These are phyloP conservation scores for Laguncularia racemosa DNA, from an alignment of 345 rosid species.

Conservation along the genomic window DNA sequence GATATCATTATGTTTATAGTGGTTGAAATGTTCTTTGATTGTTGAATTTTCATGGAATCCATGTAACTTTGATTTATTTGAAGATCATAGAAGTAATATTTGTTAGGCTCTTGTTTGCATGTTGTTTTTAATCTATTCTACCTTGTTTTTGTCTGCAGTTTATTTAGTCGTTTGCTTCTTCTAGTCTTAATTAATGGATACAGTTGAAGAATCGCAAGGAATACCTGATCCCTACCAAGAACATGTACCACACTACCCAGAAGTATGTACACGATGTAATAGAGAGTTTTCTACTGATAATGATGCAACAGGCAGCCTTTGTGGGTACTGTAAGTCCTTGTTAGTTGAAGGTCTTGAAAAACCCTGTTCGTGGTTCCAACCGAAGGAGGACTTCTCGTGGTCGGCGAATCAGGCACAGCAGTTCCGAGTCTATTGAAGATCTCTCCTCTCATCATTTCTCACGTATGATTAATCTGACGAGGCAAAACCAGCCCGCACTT, in stretches of 20 bases:
- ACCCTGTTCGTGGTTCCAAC: slow-evolving; percentile 31
- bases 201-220: no score
- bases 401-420: slow-evolving; percentile 47
- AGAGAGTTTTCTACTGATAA: slow-evolving; percentile 36
- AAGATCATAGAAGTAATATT: no score
- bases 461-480: slow-evolving; percentile 38
- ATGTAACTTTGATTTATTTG: no score
- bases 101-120: no score
- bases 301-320: slow-evolving; percentile 32
- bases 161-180: no score
- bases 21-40: no score
- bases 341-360: slow-evolving; percentile 59
- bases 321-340: slow-evolving; percentile 79
- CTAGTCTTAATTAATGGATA: no score
- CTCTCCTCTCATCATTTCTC: slow-evolving; percentile 50
- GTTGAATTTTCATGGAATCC: no score
- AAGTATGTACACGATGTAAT: slow-evolving; percentile 53
- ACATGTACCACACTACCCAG: slow-evolving; percentile 3
- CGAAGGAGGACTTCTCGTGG: slow-evolving; percentile 27
- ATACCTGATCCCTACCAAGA: no score
- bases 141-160: no score
- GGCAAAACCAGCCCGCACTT: slow-evolving; percentile 44
- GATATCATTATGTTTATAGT: no score
- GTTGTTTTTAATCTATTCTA: no score
- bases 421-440: slow-evolving; percentile 58